Conservation (phyloP, 768 basidiomycete species). For the Lentinula lateritia region DNA sequence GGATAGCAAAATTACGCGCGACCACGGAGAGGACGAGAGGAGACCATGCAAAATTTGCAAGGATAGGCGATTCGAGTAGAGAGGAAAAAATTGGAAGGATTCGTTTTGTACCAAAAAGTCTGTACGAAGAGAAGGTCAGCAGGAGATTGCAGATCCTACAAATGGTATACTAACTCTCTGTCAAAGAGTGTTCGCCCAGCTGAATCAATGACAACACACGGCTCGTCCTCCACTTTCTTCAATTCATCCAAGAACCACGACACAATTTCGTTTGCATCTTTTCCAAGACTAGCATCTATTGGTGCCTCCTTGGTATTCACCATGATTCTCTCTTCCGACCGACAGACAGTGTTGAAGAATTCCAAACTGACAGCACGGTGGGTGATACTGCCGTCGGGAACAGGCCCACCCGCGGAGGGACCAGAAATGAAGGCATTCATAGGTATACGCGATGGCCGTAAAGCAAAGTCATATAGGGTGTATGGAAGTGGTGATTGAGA, state of each 20-base stretch:
- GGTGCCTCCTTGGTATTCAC: conserved; percentile 28
- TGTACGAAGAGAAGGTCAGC: not conserved
- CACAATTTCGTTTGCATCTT: conserved; percentile 30
- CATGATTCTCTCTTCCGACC: conserved; percentile 20
- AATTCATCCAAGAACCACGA: conserved; percentile 40
- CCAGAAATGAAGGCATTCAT: conserved; percentile 38
- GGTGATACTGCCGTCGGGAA: conserved; percentile 31
- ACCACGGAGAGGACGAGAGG: conserved; percentile 11
- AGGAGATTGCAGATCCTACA: not conserved
- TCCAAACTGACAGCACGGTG: conserved; percentile 28
- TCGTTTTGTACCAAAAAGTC: conserved; percentile 21
- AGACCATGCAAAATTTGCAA: conserved; percentile 30
- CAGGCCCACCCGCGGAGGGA: conserved; percentile 37
- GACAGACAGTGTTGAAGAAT: conserved; percentile 39
- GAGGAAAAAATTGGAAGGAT: conserved; percentile 28
- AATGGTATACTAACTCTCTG: not conserved
- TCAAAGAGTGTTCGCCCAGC: not conserved
- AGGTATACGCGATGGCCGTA: conserved; percentile 26
- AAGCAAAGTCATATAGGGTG: conserved; percentile 34
- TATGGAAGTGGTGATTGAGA: conserved; percentile 16
- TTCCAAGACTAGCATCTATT: conserved; percentile 23
- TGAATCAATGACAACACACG: conserved; percentile 2
- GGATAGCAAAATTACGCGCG: conserved; percentile 10
- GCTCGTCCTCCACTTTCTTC: conserved; percentile 18
- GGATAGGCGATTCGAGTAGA: conserved; percentile 36